Conservation (phyloP, 148 eudicot genomes). For the Heliosperma pusillum region DNA sequence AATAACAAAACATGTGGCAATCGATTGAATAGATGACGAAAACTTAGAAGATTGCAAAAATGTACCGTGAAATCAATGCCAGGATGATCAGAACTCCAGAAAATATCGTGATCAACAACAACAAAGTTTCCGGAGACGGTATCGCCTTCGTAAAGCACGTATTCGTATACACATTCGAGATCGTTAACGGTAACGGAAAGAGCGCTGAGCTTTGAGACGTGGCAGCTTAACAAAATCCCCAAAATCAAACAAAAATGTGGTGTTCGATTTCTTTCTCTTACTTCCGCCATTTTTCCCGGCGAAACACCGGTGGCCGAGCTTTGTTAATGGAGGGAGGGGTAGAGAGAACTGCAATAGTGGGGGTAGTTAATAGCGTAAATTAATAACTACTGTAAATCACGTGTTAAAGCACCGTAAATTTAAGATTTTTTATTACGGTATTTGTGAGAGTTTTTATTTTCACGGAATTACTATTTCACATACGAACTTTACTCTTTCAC, state of each 20-base stretch:
- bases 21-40: neutral
- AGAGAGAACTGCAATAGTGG: too few relatives aligned
- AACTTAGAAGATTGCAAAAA: neutral
- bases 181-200: conserved; percentile 77
- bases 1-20: too few relatives aligned
- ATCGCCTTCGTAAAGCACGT: conserved; percentile 80
- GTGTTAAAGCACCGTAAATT: too few relatives aligned
- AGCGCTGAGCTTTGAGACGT: conserved; percentile 31
- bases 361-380: too few relatives aligned
- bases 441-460: too few relatives aligned
- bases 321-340: too few relatives aligned
- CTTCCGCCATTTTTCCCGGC: neutral
- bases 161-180: conserved; percentile 82
- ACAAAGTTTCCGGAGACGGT: conserved; percentile 80
- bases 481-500: too few relatives aligned
- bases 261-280: neutral
- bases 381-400: too few relatives aligned
- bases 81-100: conserved; percentile 91
- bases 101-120: conserved; percentile 87
- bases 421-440: too few relatives aligned
- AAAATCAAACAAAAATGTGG: too few relatives aligned
- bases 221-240: conserved; percentile 26
- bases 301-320: too few relatives aligned
- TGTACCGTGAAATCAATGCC: conserved; percentile 85
- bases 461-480: too few relatives aligned